Conservation (phyloP, 805 yeast species). For the Ogataea degrootiae region DNA sequence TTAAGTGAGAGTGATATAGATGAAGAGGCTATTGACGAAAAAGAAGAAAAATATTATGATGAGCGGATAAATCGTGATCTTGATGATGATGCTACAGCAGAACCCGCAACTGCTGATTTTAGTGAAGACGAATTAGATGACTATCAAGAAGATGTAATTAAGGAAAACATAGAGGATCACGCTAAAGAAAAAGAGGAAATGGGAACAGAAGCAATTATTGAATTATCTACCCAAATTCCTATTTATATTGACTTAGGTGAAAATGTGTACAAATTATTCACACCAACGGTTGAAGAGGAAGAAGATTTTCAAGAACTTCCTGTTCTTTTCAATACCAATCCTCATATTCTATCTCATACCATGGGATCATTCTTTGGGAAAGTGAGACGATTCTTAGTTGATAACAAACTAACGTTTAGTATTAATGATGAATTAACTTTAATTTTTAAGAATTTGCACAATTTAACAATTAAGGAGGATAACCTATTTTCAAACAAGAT, state of each 20-base stretch:
- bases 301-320: slow-evolving; percentile 20
- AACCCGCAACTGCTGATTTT: not conserved
- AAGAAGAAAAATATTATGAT: not conserved
- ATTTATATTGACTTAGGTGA: slow-evolving; percentile 26
- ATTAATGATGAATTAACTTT: slow-evolving; percentile 11
- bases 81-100: not conserved
- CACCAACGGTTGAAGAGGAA: slow-evolving; percentile 19
- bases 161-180: slow-evolving; percentile 9
- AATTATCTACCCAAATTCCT: slow-evolving; percentile 13
- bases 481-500: slow-evolving; percentile 10
- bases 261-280: slow-evolving; percentile 22
- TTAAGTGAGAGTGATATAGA: not conserved
- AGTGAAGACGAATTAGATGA: slow-evolving; percentile 14
- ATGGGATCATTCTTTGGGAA: slow-evolving; percentile 8
- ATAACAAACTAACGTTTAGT: slow-evolving; percentile 5
- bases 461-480: slow-evolving; percentile 24
- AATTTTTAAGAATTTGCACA: slow-evolving; percentile 17
- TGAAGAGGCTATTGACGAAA: not conserved
- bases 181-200: not conserved
- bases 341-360: slow-evolving; percentile 6
- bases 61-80: not conserved
- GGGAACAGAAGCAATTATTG: not conserved
- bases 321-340: slow-evolving; percentile 14
- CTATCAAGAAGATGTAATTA: slow-evolving; percentile 16
- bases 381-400: slow-evolving; percentile 7